Evolutionary conservation across 345 rosid genomes (phyloP), one percentile per base, ranked within the genome.

Genomic region (Sonneratia caseolaris): DNA sequence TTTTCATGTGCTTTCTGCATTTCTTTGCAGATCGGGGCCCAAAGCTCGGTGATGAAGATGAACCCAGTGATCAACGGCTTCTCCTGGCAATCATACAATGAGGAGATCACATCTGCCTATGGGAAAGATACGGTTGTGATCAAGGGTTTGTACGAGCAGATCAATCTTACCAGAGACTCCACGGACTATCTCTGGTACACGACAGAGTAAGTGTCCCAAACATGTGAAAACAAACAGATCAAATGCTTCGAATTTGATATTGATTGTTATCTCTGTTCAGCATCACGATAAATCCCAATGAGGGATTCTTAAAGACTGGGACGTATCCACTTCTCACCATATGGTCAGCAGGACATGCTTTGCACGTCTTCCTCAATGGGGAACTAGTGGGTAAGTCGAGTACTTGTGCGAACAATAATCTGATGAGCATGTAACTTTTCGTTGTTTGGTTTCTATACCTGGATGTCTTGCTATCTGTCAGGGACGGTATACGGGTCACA

Each of bases 111-210:
- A 66, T 79, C 87, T 64, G 82, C 89, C 37, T 77, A 77, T 69
- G 96, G 82, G 27, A 72, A 37, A 48, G 85, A 75, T 22, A 81
- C 89, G 14, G 76, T 86, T 71, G 76, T 79, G 6, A 64, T 73
- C 73, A 80, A 78, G 64, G 96, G 98, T 70, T 85, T 95, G 70
- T 66, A 83, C 83, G 99, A 92, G 79, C 99, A 95, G 79, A 73
- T 89, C 70, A 82, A 82, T 76, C 74, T 91, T 68, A 92, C 99
- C 24, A 74, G 87, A 78, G 98, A 95, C 73, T 38, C 69, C n/a
- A 74, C 99, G 22, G 99, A 95, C 77, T 95, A 95, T 72, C 78
- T 95, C 80, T 95, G 99, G 99, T 95, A 89, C 81, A 84, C 86
- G 82, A 89, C 98, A 69, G 92, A 89, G 99, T 95, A 59, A 88